Percentiles rank a stretch among this genome's conserved stretches.
Conservation (phyloP, 129 eudicot species). For the Flaveria brownii region DNA sequence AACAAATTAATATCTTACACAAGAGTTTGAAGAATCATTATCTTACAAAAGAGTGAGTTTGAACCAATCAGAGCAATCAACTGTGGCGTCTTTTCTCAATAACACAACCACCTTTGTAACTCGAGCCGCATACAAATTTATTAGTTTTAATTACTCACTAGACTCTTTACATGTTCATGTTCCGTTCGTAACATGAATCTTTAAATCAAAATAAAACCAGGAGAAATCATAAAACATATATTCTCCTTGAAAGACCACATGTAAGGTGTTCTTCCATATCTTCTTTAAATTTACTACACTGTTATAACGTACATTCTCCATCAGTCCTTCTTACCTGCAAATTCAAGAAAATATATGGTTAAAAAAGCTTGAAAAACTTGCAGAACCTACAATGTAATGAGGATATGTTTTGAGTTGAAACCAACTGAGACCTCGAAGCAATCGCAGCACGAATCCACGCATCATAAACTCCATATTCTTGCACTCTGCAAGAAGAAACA, state of each 20-base stretch:
- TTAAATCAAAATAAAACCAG: slow-evolving; percentile 9
- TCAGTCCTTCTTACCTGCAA: slow-evolving; percentile 20
- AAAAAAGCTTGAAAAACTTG: not conserved
- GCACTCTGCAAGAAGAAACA: slow-evolving; percentile 48
- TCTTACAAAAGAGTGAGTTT: not conserved
- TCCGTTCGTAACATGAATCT: slow-evolving; percentile 10
- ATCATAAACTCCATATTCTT: slow-evolving; percentile 69
- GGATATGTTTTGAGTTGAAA: not conserved
- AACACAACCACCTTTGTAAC: not conserved
- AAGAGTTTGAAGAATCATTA: not conserved
- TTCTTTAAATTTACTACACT: slow-evolving; percentile 13
- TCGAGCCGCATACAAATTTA: not conserved
- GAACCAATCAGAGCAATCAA: not conserved
- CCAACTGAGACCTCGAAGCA: slow-evolving; percentile 41
- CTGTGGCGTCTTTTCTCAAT: not conserved
- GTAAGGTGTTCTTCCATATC: slow-evolving; percentile 8
- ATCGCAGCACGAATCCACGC: slow-evolving; percentile 57
- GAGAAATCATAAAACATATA: slow-evolving; percentile 8
- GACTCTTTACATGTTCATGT: slow-evolving; percentile 16
- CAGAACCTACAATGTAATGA: not conserved
- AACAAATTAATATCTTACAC: not conserved
- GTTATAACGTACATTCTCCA: not conserved
- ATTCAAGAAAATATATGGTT: not conserved
- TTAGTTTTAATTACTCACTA: slow-evolving; percentile 15
- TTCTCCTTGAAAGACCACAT: slow-evolving; percentile 17